phyloP scores from a whole-genome alignment of 1,284 basidiomycete species.

The Ustilago hordei region DNA sequence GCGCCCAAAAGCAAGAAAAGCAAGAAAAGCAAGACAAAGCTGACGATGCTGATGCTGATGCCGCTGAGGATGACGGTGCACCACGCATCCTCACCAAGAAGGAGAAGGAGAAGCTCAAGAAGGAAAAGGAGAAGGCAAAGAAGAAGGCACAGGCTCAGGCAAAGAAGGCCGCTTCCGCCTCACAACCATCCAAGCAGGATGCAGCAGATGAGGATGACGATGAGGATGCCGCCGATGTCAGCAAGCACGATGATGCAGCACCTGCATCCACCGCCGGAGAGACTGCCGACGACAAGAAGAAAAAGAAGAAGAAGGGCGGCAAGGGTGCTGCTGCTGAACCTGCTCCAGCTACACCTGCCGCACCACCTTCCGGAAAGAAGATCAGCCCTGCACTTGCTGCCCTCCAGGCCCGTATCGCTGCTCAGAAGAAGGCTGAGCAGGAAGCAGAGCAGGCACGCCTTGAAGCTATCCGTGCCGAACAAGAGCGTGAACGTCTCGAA shows the following conservation, averaged over 20 bases:
- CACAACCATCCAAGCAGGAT: constrained; percentile 40
- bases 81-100: constrained; percentile 65
- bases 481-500: constrained; percentile 67
- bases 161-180: constrained; percentile 49
- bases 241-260: constrained; percentile 45
- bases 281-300: constrained; percentile 39
- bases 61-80: constrained; percentile 42
- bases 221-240: constrained; percentile 22
- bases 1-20: constrained; percentile 28
- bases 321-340: constrained; percentile 52
- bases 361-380: constrained; percentile 58
- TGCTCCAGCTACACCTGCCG: constrained; percentile 42
- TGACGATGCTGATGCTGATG: constrained; percentile 11
- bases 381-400: constrained; percentile 64
- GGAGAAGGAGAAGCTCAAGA: constrained; percentile 69
- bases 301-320: constrained; percentile 67
- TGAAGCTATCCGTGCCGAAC: constrained; percentile 58
- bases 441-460: constrained; percentile 62
- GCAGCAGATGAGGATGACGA: constrained; percentile 31
- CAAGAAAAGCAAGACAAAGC: constrained; percentile 21
- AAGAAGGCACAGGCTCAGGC: constrained; percentile 66
- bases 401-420: constrained; percentile 67
- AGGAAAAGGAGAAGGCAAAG: constrained; percentile 68
- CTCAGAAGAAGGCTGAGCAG: constrained; percentile 67
- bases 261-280: constrained; percentile 26